These are phyloP conservation scores for Pseudogymnoascus sp. DNA, from an alignment of 2,329 filamentous ascomycete genomes.

Conservation along the genomic window DNA sequence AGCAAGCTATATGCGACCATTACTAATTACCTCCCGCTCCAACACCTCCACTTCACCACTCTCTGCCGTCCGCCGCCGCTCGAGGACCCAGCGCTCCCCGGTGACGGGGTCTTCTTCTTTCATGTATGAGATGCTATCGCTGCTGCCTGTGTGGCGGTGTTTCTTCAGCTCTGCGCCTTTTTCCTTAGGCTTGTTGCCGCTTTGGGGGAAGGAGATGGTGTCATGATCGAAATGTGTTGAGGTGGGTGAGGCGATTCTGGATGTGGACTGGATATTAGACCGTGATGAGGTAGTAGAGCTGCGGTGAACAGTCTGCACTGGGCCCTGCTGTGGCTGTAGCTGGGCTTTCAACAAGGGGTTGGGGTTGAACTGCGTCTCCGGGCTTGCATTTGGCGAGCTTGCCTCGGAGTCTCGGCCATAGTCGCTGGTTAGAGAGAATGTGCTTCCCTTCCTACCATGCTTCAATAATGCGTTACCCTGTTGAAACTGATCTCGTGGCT, in stretches of 20 bases:
- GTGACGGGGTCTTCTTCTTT: slow-evolving; percentile 51
- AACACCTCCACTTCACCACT: slow-evolving; percentile 57
- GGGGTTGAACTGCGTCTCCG: not conserved
- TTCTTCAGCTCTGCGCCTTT: slow-evolving; percentile 17
- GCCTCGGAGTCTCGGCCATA: not conserved
- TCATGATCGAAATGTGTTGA: not conserved
- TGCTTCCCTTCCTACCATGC: not conserved
- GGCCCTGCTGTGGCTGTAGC: not conserved
- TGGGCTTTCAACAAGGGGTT: not conserved
- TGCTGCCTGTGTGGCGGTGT: slow-evolving; percentile 46
- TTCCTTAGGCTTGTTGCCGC: slow-evolving; percentile 13
- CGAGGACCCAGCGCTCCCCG: slow-evolving; percentile 59
- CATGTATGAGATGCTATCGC: slow-evolving; percentile 63
- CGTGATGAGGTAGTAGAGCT: not conserved
- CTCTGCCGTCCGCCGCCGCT: slow-evolving; percentile 57
- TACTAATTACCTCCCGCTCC: slow-evolving; percentile 54
- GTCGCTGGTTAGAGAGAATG: not conserved
- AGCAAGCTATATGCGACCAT: slow-evolving; percentile 25
- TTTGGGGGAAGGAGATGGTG: not conserved
- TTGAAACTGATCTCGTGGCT: not conserved
- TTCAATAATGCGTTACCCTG: not conserved
- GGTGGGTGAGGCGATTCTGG: not conserved
- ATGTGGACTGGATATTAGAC: not conserved
- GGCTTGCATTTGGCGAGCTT: slow-evolving; percentile 7
- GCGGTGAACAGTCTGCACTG: not conserved